A percentile compares a stretch with the other conserved stretches of the same genome.
Evolutionary conservation across 306 rosid species (phyloP).

Genomic region (Amphicarpaea edgeworthii): DNA sequence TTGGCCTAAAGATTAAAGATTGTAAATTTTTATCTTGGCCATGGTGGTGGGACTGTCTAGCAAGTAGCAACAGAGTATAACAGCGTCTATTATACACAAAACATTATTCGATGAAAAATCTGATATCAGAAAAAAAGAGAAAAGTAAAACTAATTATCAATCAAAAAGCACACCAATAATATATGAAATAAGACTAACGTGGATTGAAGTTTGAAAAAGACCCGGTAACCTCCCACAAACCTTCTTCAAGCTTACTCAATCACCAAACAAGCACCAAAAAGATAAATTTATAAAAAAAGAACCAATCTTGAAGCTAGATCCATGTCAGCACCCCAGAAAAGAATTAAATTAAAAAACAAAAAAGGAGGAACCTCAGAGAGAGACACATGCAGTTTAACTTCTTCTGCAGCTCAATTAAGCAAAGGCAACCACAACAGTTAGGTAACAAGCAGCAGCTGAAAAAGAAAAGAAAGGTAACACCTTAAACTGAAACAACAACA

Average conservation of each 20-base stretch:
- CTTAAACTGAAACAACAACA: slow-evolving; percentile 54
- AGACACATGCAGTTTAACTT: slow-evolving; percentile 8
- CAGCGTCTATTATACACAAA: no score
- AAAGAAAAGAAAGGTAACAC: slow-evolving; percentile 30
- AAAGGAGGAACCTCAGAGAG: not conserved
- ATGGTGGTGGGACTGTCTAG: no score
- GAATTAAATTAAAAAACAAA: slow-evolving; percentile 41
- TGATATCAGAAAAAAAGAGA: not conserved
- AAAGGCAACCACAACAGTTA: slow-evolving; percentile 46
- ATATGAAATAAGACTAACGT: slow-evolving; percentile 24
- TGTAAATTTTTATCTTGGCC: no score
- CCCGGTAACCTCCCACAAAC: slow-evolving; percentile 51
- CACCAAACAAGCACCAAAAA: slow-evolving; percentile 51
- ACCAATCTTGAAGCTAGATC: slow-evolving; percentile 41
- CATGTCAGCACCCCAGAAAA: slow-evolving; percentile 47
- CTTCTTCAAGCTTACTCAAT: slow-evolving; percentile 66
- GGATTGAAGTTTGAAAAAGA: slow-evolving; percentile 52
- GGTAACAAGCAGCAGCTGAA: slow-evolving; percentile 41
- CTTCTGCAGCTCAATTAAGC: slow-evolving; percentile 28
- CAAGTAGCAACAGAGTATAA: no score
- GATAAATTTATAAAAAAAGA: not conserved
- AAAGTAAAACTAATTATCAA: slow-evolving; percentile 5
- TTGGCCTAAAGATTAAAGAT: no score
- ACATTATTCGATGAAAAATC: not conserved
- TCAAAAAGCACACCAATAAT: slow-evolving; percentile 5